Conservation (phyloP, 176 grass and related monocot genomes). For the barley (Hordeum vulgare) region DNA sequence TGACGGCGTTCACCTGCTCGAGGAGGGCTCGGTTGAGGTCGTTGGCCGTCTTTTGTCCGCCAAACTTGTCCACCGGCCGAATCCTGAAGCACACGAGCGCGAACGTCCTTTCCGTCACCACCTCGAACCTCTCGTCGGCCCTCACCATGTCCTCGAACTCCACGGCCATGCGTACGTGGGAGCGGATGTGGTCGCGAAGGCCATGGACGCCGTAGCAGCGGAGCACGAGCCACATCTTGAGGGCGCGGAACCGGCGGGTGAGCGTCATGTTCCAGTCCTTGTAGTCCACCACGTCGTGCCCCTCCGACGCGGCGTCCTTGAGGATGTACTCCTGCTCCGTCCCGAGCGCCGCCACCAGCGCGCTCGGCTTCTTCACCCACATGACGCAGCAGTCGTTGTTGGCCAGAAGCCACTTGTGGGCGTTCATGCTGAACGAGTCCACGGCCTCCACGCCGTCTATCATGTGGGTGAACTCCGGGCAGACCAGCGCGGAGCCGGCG, state of each 20-base stretch:
- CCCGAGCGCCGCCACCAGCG: constrained; percentile 41
- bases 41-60: constrained; percentile 13
- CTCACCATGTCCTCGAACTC: too few species aligned
- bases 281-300: constrained; percentile 56
- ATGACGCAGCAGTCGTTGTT: constrained; percentile 72
- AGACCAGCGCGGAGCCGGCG: constrained; percentile 33
- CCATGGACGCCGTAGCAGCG: neutral
- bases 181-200: too few species aligned
- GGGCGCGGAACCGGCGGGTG: constrained; percentile 57
- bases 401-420: constrained; percentile 65
- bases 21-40: constrained; percentile 41
- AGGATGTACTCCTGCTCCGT: constrained; percentile 63
- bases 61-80: neutral
- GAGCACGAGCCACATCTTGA: constrained; percentile 75
- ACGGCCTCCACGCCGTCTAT: constrained; percentile 28
- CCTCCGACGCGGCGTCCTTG: constrained; percentile 29
- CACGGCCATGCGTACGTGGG: too few species aligned
- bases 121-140: constrained; percentile 1
- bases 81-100: constrained; percentile 54
- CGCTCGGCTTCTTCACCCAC: constrained; percentile 30
- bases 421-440: constrained; percentile 60
- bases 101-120: constrained; percentile 37
- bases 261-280: constrained; percentile 71
- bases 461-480: constrained; percentile 47
- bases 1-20: constrained; percentile 29